phyloP scores from a whole-genome alignment of 495 filamentous ascomycete genomes.

The Pseudotulostoma volvatum region DNA sequence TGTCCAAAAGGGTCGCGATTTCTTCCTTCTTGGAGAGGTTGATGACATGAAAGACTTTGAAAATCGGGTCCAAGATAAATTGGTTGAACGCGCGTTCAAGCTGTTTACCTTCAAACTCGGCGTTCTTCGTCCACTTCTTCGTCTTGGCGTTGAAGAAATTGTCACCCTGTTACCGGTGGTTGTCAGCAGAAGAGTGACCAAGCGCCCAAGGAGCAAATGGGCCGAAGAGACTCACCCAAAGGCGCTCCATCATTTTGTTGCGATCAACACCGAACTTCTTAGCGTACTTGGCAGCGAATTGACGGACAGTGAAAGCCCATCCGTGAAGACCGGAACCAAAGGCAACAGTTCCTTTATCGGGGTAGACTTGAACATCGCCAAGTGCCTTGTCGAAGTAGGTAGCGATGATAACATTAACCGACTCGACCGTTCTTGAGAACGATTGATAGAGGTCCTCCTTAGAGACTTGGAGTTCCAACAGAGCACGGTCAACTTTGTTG shows the following conservation, averaged over 20 bases:
- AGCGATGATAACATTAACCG: conserved; percentile 98
- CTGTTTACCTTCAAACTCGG: conserved; percentile 62
- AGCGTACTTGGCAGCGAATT: conserved; percentile 91
- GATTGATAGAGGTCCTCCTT: conserved; percentile 99
- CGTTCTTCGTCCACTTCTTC: conserved; percentile 97
- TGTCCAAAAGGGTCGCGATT: conserved; percentile 61
- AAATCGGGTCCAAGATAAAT: conserved; percentile 99
- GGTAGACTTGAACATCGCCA: conserved; percentile 96
- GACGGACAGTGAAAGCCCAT: conserved; percentile 98
- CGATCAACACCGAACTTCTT: conserved; percentile 99
- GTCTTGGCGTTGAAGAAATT: conserved; percentile 99
- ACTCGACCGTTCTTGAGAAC: conserved; percentile 98
- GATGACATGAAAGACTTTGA: conserved; percentile 87
- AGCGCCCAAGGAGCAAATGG: neutral
- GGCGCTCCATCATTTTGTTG: conserved; percentile 99
- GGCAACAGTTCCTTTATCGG: conserved; percentile 87
- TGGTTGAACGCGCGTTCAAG: conserved; percentile 97
- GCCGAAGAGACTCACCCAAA: conserved; percentile 54
- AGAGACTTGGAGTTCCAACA: conserved; percentile 91
- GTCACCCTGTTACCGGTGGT: conserved; percentile 48
- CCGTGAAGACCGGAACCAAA: conserved; percentile 99
- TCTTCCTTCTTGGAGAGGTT: conserved; percentile 99
- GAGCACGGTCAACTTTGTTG: conserved; percentile 99
- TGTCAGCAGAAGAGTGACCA: neutral
- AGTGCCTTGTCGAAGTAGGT: conserved; percentile 96